These are phyloP conservation scores for Fagus sylvatica DNA, from an alignment of 306 rosid genomes.

Conservation along the genomic window DNA sequence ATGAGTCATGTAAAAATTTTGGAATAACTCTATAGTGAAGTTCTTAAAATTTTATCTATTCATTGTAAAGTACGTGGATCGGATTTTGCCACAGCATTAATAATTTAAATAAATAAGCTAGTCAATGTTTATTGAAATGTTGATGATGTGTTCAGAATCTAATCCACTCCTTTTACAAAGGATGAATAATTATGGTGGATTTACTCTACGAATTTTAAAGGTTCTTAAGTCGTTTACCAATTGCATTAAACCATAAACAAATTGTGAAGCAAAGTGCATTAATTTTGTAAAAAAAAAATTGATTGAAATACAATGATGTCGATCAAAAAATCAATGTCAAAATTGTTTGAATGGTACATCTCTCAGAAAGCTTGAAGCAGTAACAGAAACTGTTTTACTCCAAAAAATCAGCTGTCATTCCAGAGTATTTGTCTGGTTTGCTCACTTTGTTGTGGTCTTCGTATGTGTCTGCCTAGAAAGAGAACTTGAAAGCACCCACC, in stretches of 20 bases:
- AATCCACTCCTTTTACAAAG: too few relatives aligned
- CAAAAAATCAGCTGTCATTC: background rate
- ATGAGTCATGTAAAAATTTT: too few relatives aligned
- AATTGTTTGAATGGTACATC: conserved; percentile 3
- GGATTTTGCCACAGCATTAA: too few relatives aligned
- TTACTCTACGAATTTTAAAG: too few relatives aligned
- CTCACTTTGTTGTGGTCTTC: background rate
- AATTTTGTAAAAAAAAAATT: too few relatives aligned
- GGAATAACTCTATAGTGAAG: too few relatives aligned
- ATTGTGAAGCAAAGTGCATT: background rate
- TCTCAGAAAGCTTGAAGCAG: background rate
- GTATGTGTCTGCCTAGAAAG: conserved; percentile 46
- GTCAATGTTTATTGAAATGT: too few relatives aligned
- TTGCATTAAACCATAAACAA: background rate
- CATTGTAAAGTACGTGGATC: too few relatives aligned
- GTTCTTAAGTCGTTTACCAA: background rate
- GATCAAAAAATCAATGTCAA: background rate
- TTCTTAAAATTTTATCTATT: too few relatives aligned
- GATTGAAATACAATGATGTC: background rate
- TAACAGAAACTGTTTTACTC: background rate
- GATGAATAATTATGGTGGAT: too few relatives aligned
- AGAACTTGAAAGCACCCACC: conserved; percentile 83
- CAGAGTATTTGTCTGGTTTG: background rate
- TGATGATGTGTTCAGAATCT: too few relatives aligned
- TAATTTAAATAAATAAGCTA: too few relatives aligned